Base-by-base conservation (phyloP, 1,139 yeast genomes). In the Blastobotrys buckinghamii region DNA sequence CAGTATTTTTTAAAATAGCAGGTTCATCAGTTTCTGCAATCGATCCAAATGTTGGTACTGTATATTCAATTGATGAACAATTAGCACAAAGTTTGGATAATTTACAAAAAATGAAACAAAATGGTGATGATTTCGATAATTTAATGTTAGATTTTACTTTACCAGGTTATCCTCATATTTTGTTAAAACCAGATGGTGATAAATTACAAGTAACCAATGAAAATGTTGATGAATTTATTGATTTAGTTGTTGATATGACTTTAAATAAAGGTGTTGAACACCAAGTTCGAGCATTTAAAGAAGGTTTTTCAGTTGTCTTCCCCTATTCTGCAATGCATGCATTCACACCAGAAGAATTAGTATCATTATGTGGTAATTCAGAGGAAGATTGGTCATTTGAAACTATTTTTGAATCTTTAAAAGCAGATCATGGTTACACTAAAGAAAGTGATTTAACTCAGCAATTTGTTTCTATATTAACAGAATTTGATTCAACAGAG, bases 361-460 rank as follows among this genome's bases (percentile, higher is more conserved):
- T 77, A 1, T 77, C 76, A 39, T 64, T 92, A 46, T 81, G 87
- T 59, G 92, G 94, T 9, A 81, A 78, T 53, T 79, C 80, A 1
- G 82, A 82, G 46, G 97, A 89, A 60, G 97, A 92, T 61, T 92
- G 98, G 97, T 78, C 92, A 0, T 63, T 62, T 43, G 64, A 58
- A 24, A 63, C 94, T 0, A 69, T 92, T 42, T 60, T 71, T 9
- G 72, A 78, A 1, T 74, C 82, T 0, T 71, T 92, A 22, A 79
- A 79, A 57, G 96, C 97, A 0, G 95, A 90, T 59, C 98, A 92
- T 65, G 98, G 98, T 1, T 92, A 84, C 59, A 77, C 78, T 7
- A 77, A 78, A 61, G 94, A 84, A 33, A 85, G 95, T 1, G 68
- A 68, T 16, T 74, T 84, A 0, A 78, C 92, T 10, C 75, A 73